Base-by-base conservation (phyloP, 495 filamentous ascomycete genomes). In the Cercophora newfieldiana region DNA sequence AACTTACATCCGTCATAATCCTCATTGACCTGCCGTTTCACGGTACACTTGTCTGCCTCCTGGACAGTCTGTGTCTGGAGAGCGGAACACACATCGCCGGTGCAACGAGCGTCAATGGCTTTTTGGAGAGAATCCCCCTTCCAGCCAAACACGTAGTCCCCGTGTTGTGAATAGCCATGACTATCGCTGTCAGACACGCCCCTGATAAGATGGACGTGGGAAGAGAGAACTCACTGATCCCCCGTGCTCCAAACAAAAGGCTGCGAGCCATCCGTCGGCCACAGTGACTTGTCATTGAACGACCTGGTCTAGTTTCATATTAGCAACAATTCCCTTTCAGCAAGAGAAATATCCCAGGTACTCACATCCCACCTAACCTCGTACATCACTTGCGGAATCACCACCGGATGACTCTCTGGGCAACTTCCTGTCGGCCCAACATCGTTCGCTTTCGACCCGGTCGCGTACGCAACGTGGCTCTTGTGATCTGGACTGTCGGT, bases 191-290 rank as follows among this genome's bases (percentile, higher is more conserved):
- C 68, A 61, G 72, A n/a, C n/a, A n/a, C n/a, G n/a, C 74, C 2
- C 74, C 70, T 6, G 66, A 68, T 7, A 55, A 51, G 19, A 19
- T 0, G 33, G 22, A 1, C 7, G 7, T 29, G 2, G 8, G 1
- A 10, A 8, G 18, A n/a, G n/a, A n/a, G 24, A 47, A 56, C 67
- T 64, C 26, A 71, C 69, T 54, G 25, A 49, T 80, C 72, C 28
- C 78, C 78, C 28, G 78, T 79, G 59, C 74, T 77, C 79, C 80
- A 82, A 26, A 81, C 72, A 68, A 82, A 81, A 21, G 79, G 80
- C 63, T 81, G 78, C 50, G 65, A 72, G 16, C 28, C 74, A 55
- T 79, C 78, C 44, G 69, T 69, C 3, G 79, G 78, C 79, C 80
- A 81, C 51, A 74, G 26, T 22, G 59, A 61, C 57, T 68, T 67